These are phyloP conservation scores for Schoenoplectus tabernaemontani DNA, from an alignment of 202 grass and related monocot species.

Conservation along the genomic window DNA sequence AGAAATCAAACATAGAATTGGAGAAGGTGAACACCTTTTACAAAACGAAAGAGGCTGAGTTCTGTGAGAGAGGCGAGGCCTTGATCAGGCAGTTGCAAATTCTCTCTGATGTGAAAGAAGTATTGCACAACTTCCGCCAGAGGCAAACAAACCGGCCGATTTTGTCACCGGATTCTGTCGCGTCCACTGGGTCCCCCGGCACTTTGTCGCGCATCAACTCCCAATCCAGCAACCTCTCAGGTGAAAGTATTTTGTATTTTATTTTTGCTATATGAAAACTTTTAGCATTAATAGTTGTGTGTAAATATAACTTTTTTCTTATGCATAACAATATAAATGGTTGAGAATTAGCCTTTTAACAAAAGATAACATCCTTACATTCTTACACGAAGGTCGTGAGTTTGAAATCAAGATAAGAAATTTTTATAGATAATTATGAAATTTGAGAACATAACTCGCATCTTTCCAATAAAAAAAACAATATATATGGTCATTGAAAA, in stretches of 20 bases:
- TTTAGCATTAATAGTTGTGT: not conserved
- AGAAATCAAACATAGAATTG: constrained; percentile 57
- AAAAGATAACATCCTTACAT: too few relatives aligned
- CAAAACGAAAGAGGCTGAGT: constrained; percentile 68
- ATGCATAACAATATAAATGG: not conserved
- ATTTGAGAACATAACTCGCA: too few relatives aligned
- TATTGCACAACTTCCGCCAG: not conserved
- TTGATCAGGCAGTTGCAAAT: constrained; percentile 80
- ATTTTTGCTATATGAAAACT: not conserved
- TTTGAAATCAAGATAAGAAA: too few relatives aligned
- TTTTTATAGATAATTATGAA: too few relatives aligned
- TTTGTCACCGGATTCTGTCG: not conserved
- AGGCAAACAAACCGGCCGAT: not conserved
- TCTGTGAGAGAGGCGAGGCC: constrained; percentile 51
- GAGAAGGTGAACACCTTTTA: constrained; percentile 93
- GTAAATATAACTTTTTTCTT: not conserved
- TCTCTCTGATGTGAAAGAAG: constrained; percentile 58
- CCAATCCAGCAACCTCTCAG: constrained; percentile 15
- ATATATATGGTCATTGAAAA: not conserved
- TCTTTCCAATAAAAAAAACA: too few relatives aligned
- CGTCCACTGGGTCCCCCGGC: not conserved
- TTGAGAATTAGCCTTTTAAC: too few relatives aligned
- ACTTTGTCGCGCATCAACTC: not conserved
- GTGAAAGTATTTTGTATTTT: not conserved
- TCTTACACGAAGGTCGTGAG: too few relatives aligned